Percentiles rank a stretch among this genome's conserved stretches.
Conservation (phyloP, 2,329 filamentous ascomycete species). For the Hypoxylon sp. region DNA sequence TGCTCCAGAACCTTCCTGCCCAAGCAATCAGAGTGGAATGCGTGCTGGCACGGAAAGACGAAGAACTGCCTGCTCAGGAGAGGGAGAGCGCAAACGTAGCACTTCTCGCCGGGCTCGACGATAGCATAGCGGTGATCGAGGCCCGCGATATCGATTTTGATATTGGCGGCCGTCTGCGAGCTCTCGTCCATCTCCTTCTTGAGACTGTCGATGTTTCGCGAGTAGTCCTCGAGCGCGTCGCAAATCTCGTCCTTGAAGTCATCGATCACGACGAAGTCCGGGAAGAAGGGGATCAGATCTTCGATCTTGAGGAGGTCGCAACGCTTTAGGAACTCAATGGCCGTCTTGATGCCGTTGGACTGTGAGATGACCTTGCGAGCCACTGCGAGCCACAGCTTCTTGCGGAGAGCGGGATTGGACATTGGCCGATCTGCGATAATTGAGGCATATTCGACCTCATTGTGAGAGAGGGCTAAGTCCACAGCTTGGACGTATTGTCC, state of each 20-base stretch:
- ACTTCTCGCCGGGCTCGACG: conserved; percentile 95
- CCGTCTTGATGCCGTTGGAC: conserved; percentile 88
- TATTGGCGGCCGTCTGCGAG: conserved; percentile 88
- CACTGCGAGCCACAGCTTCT: conserved; percentile 95
- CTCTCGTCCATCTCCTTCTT: conserved; percentile 97
- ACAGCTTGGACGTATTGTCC: conserved; percentile 94
- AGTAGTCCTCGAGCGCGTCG: conserved; percentile 91
- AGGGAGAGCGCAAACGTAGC: conserved; percentile 88
- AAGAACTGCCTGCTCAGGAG: conserved; percentile 94
- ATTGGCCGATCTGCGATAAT: conserved; percentile 89
- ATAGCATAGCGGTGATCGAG: conserved; percentile 94
- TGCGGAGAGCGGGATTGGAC: conserved; percentile 83
- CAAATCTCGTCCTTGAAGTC: conserved; percentile 99
- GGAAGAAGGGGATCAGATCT: conserved; percentile 97
- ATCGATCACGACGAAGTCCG: conserved; percentile 98
- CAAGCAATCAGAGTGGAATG: conserved; percentile 96
- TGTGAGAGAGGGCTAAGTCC: conserved; percentile 89
- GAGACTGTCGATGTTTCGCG: conserved; percentile 87
- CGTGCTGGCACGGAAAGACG: conserved; percentile 98
- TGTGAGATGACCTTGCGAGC: conserved; percentile 94
- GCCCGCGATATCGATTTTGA: conserved; percentile 88
- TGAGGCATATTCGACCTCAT: conserved; percentile 90
- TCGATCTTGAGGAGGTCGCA: conserved; percentile 95
- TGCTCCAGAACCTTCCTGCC: conserved; percentile 88
- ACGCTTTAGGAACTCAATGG: conserved; percentile 92